phyloP scores from a whole-genome alignment of 768 basidiomycete genomes.

The Cubamyces sp. region DNA sequence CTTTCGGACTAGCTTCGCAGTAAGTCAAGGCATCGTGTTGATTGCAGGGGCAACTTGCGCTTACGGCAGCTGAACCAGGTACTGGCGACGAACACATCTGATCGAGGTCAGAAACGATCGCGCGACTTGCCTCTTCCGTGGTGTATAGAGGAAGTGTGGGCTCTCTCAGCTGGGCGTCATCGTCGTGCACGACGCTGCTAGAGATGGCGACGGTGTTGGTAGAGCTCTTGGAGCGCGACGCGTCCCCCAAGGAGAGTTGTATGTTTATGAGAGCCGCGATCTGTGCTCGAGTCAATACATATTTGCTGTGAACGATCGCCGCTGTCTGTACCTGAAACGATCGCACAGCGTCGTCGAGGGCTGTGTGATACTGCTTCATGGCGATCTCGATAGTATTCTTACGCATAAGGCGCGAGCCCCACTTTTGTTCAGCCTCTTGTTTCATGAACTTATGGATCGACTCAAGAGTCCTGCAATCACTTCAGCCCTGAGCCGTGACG shows the following conservation, averaged over 20 bases:
- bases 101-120: background rate
- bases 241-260: conserved; percentile 43
- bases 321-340: conserved; percentile 46
- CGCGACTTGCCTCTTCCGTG: background rate
- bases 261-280: conserved; percentile 52
- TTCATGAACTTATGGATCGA: conserved; percentile 46
- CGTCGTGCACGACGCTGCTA: too few relatives aligned
- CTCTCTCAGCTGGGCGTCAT: background rate
- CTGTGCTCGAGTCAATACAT: conserved; percentile 30
- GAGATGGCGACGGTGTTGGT: too few relatives aligned
- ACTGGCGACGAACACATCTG: conserved; percentile 14
- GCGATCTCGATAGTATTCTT: conserved; percentile 46
- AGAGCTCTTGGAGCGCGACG: background rate
- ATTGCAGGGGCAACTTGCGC: background rate
- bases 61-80: background rate
- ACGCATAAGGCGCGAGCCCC: conserved; percentile 45
- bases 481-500: background rate
- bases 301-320: background rate
- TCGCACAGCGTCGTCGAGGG: conserved; percentile 49
- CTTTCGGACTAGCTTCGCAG: background rate
- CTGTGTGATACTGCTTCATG: conserved; percentile 37
- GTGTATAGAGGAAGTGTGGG: conserved; percentile 11
- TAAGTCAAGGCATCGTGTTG: background rate
- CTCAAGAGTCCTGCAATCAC: conserved; percentile 39
- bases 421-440: conserved; percentile 42